These are phyloP conservation scores for Nakazawaea anatomiae DNA, from an alignment of 805 yeast genomes.

Conservation along the genomic window DNA sequence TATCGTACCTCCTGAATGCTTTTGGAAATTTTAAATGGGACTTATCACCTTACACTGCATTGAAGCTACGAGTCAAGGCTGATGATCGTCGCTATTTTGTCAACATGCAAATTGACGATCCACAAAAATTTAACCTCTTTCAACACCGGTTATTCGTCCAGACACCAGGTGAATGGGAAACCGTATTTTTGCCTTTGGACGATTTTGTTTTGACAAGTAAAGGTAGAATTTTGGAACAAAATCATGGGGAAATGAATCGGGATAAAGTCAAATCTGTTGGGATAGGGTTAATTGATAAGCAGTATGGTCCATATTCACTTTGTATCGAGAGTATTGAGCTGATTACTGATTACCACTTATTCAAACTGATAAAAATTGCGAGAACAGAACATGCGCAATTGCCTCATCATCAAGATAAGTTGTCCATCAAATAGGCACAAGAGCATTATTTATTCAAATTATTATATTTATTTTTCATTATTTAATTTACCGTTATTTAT, in stretches of 20 bases:
- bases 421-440: background rate
- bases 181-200: constrained; percentile 68
- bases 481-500: background rate
- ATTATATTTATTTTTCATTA: constrained; percentile 3
- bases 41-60: constrained; percentile 55
- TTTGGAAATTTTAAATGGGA: constrained; percentile 55
- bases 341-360: constrained; percentile 49
- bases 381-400: constrained; percentile 17
- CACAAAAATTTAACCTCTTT: constrained; percentile 70
- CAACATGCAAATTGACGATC: constrained; percentile 76
- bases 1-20: constrained; percentile 28
- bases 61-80: constrained; percentile 67
- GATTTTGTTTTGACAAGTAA: constrained; percentile 81
- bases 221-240: constrained; percentile 54
- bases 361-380: constrained; percentile 31
- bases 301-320: constrained; percentile 68
- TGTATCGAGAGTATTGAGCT: constrained; percentile 71
- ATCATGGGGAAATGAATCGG: constrained; percentile 52
- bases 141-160: constrained; percentile 75
- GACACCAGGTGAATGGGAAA: constrained; percentile 77
- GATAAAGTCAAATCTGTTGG: constrained; percentile 68
- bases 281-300: constrained; percentile 69
- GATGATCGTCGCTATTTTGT: constrained; percentile 70
- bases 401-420: background rate
- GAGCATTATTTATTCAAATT: background rate